Evolutionary conservation across 805 yeast genomes (phyloP).

Genomic region (Nakazawaea ernobii): DNA sequence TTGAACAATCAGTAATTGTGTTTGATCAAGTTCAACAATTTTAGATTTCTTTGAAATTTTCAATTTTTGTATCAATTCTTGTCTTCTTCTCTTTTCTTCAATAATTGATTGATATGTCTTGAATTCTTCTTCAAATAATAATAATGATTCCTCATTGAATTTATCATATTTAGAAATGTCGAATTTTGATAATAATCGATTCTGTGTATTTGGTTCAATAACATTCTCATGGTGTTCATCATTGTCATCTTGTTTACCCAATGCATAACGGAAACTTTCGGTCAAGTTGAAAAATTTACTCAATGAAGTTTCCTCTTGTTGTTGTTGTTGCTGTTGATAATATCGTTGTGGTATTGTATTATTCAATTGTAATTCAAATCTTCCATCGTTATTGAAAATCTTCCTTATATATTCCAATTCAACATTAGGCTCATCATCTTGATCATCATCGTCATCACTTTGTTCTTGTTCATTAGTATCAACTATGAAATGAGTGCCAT

Average conservation of each 20-base stretch:
- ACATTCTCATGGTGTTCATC: neutral
- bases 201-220: too few relatives aligned
- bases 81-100: constrained; percentile 33
- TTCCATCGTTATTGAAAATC: constrained; percentile 10
- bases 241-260: neutral
- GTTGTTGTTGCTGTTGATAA: neutral
- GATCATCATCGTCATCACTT: neutral
- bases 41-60: constrained; percentile 29
- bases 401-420: constrained; percentile 10
- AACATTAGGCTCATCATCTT: constrained; percentile 5
- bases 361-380: constrained; percentile 5
- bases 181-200: neutral
- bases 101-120: constrained; percentile 38
- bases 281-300: constrained; percentile 1
- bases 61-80: constrained; percentile 27
- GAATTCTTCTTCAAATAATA: constrained; percentile 27
- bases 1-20: constrained; percentile 24
- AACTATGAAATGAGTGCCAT: constrained; percentile 8
- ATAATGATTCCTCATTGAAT: neutral
- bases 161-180: neutral
- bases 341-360: neutral
- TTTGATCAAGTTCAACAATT: constrained; percentile 29
- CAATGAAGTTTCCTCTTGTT: neutral
- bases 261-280: constrained; percentile 2
- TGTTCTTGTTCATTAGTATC: neutral